Base-by-base conservation (phyloP, 2,329 filamentous ascomycete genomes). In the Fusarium proliferatum region DNA sequence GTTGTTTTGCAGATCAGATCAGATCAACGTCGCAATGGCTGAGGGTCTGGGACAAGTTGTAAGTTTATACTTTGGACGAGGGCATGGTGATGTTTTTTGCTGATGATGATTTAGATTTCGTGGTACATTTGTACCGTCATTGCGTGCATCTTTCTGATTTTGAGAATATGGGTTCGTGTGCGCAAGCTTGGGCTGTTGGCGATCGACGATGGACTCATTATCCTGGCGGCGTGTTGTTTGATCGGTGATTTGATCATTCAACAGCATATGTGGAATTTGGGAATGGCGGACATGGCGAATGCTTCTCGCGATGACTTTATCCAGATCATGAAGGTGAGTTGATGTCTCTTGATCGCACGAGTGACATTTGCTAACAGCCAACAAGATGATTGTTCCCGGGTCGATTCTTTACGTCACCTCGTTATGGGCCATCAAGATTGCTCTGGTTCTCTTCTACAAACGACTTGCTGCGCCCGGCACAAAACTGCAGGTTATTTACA, bases 361-460 rank as follows among this genome's bases (percentile, higher is more conserved):
- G 6, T 13, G 17, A n/a, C 0, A 15, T 17, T 17, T 19, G 28
- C 51, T 67, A 45, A 69, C 30, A 23, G 9, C 1, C 1, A 6
- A 17, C 34, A 33, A 81, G 79, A 83, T 84, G 79, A 84, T 84
- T 36, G 76, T 84, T 2, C 83, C 83, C 2, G 83, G 83, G 19
- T 84, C 83, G 3, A 77, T 81, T 5, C 79, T 84, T 5, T 84
- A 84, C 51, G 81, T 84, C 0, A 74, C 82, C 6, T 83, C 82
- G 6, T 64, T 84, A 9, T 84, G 83, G 83, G 75, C 81, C 17
- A 81, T 84, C 74, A 84, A 84, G 53, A 75, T 83, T 10, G 82
- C 82, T 9, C 74, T 84, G 8, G 82, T 84, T 12, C 48, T 84
- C 3, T 84, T 84, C 62, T 84, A 84, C 76, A 84, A 84, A 42